Evolutionary conservation across 495 filamentous ascomycete genomes (phyloP).

Genomic region (Penicillium robsamsonii): DNA sequence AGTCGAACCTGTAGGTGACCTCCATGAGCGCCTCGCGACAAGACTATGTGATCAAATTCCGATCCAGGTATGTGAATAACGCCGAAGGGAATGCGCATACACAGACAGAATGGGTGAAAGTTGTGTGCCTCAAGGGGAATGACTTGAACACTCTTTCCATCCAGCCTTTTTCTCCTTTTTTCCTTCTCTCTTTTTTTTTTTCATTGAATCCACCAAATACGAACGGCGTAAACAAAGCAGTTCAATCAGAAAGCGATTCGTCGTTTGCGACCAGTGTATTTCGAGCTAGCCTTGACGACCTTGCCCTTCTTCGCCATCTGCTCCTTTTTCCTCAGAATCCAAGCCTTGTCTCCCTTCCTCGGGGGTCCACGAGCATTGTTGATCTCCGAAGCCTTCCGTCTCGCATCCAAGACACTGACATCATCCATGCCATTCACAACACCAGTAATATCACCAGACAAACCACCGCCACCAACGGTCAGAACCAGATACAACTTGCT

Average conservation of each 20-base stretch:
- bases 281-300: constrained; percentile 83
- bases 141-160: background rate
- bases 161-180: background rate
- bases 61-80: background rate
- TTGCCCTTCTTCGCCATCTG: constrained; percentile 93
- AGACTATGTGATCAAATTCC: background rate
- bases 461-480: constrained; percentile 79
- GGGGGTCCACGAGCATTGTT: constrained; percentile 50
- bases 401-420: constrained; percentile 74
- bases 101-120: background rate
- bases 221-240: background rate
- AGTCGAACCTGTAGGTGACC: background rate
- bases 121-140: background rate
- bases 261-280: constrained; percentile 88
- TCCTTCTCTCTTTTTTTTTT: background rate
- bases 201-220: background rate
- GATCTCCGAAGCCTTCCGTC: constrained; percentile 52
- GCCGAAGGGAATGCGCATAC: background rate
- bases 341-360: constrained; percentile 76
- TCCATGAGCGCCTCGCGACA: background rate
- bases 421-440: constrained; percentile 84
- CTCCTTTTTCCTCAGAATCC: constrained; percentile 94
- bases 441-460: constrained; percentile 77
- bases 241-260: constrained; percentile 53
- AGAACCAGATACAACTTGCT: constrained; percentile 91